Conservation (phyloP, 1,284 basidiomycete genomes). For the Cryptococcus neoformans region DNA sequence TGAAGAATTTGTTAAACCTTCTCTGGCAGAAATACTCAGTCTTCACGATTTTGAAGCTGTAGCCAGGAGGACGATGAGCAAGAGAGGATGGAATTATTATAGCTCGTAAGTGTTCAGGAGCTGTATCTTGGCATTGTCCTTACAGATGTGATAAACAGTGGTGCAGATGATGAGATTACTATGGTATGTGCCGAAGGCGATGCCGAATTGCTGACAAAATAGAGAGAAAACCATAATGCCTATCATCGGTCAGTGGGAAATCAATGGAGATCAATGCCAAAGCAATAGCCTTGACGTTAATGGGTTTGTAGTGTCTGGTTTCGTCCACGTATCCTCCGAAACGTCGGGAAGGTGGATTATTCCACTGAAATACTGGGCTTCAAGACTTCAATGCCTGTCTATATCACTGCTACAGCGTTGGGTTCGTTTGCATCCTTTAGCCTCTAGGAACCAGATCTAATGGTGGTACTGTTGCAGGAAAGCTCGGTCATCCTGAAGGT, state of each 20-base stretch:
- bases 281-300: slow-evolving; percentile 3
- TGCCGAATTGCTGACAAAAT: not conserved
- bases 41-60: slow-evolving; percentile 90
- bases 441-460: not conserved
- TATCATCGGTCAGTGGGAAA: slow-evolving; percentile 63
- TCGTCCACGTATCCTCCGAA: slow-evolving; percentile 78
- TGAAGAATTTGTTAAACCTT: slow-evolving; percentile 54
- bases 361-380: slow-evolving; percentile 75
- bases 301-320: slow-evolving; percentile 73
- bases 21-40: slow-evolving; percentile 73
- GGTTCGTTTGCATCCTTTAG: slow-evolving; percentile 9
- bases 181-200: slow-evolving; percentile 46
- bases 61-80: slow-evolving; percentile 66
- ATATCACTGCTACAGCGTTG: slow-evolving; percentile 55
- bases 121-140: not conserved
- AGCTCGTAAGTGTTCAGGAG: slow-evolving; percentile 53
- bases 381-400: slow-evolving; percentile 71
- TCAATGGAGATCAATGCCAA: not conserved
- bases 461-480: slow-evolving; percentile 58
- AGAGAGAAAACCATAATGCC: slow-evolving; percentile 79
- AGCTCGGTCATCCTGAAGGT: slow-evolving; percentile 90
- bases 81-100: slow-evolving; percentile 87
- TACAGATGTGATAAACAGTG: slow-evolving; percentile 39
- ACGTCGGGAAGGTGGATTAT: slow-evolving; percentile 75
- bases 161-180: slow-evolving; percentile 84